Evolutionary conservation across 139 green algal species (phyloP).

Genomic region (Coelastrella sp.): DNA sequence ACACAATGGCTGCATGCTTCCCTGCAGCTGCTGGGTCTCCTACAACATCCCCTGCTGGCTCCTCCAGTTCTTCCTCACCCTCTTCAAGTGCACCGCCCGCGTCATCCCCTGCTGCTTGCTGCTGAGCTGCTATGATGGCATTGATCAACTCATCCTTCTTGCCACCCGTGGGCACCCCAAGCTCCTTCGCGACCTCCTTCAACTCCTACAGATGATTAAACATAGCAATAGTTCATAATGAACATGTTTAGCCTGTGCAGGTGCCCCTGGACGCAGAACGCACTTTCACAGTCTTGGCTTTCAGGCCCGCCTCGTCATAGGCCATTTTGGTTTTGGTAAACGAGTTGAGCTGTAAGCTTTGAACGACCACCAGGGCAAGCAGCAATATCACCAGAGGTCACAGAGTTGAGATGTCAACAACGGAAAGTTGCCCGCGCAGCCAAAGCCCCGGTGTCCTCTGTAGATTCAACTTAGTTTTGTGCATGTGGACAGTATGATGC

Average conservation of each 20-base stretch:
- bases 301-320: constrained; percentile 31
- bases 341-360: background rate
- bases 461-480: too few species aligned
- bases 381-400: background rate
- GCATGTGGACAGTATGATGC: too few species aligned
- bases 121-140: constrained; percentile 3
- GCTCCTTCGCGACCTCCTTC: constrained; percentile 31
- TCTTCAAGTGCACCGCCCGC: background rate
- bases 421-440: too few species aligned
- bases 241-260: too few species aligned
- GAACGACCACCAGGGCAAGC: background rate
- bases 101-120: background rate
- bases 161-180: background rate
- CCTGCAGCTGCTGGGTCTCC: constrained; percentile 7
- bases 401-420: background rate
- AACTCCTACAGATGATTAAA: background rate
- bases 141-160: constrained; percentile 45
- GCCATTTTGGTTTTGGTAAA: background rate
- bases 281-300: constrained; percentile 39
- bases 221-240: background rate
- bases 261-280: background rate
- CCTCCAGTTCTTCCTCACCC: constrained; percentile 1
- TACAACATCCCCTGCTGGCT: background rate
- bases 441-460: too few species aligned
- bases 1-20: constrained; percentile 42